Base-by-base conservation (phyloP, 805 yeast genomes). In the Saturnispora besseyi region DNA sequence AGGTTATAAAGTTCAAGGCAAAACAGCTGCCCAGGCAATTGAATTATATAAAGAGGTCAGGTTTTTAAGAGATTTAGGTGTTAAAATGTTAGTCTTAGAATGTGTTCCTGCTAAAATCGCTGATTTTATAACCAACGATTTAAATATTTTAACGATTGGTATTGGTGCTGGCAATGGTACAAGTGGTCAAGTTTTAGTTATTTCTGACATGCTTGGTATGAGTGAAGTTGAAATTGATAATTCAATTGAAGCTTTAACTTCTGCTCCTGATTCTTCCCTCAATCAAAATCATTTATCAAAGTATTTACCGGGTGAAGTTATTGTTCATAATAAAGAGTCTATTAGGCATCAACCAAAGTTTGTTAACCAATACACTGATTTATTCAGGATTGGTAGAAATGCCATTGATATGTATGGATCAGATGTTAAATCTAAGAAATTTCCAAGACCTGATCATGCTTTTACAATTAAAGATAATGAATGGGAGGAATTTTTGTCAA, bases 151-250 rank as follows among this genome's bases (percentile, higher is more conserved):
- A 0, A 86, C 95, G 1, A 89, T 91, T 56, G 99, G 99, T 3
- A 91, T 91, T 45, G 99, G 99, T 4, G 96, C 98, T 0, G 98
- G 99, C 0, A 77, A 80, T 22, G 68, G 69, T 8, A 83, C 91
- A 8, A 78, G 86, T 33, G 98, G 96, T 0, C 98, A 93, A 64
- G 96, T 91, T 1, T 72, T 91, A 36, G 99, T 91, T 0, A 81
- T 85, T 64, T 78, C 87, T 4, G 99, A 91, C 62, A 60, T 87
- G 67, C 68, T 91, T 31, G 96, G 96, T 1, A 78, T 83, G 86
- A 70, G 72, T 45, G 79, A 79, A 41, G 74, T 75, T 0, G 71
- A 68, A 42, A 62, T 65, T 22, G 85, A 37, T 12, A 18, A 28
- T n/a, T 32, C 33, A 22, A 21, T 32, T 5, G 86, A 2, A 22